These are phyloP conservation scores for Phytophthora aleatoria DNA, from an alignment of 352 stramenopile species.

Conservation along the genomic window DNA sequence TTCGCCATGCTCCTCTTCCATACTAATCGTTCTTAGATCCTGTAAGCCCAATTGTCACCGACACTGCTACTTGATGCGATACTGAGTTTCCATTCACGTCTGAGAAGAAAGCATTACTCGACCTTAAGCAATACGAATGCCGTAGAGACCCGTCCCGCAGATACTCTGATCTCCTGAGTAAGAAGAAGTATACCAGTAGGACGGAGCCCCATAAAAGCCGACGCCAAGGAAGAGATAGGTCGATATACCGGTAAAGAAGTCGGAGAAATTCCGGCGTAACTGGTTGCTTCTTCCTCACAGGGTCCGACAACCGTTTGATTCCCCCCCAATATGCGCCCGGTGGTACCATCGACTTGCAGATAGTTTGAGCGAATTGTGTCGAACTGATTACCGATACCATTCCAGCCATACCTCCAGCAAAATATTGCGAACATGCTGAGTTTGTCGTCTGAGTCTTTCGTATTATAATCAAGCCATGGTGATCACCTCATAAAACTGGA, in stretches of 20 bases:
- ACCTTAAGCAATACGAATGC: no score
- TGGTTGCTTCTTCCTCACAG: conserved; percentile 6
- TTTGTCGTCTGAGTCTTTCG: background rate
- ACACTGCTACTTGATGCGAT: no score
- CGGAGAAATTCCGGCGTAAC: conserved; percentile 12
- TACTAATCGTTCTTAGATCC: no score
- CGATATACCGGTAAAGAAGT: background rate
- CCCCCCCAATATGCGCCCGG: background rate
- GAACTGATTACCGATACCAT: conserved; percentile 9
- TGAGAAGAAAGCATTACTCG: no score
- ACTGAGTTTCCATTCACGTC: no score
- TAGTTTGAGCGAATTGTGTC: conserved; percentile 2
- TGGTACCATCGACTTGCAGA: conserved; percentile 13
- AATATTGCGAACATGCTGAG: conserved; percentile 15
- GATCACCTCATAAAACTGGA: conserved; percentile 10
- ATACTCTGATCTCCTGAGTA: conserved; percentile 2
- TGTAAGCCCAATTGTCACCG: no score
- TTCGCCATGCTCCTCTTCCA: no score
- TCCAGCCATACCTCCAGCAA: conserved; percentile 11
- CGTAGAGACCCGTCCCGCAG: background rate
- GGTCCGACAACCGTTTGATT: background rate
- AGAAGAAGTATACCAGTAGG: conserved; percentile 9
- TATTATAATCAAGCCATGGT: background rate
- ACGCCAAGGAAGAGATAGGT: background rate
- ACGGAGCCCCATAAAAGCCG: conserved; percentile 13